A percentile compares a stretch with the other conserved stretches of the same genome.
Evolutionary conservation across 2,329 filamentous ascomycete species (phyloP).

Genomic region (Ophiostoma tasmaniense): DNA sequence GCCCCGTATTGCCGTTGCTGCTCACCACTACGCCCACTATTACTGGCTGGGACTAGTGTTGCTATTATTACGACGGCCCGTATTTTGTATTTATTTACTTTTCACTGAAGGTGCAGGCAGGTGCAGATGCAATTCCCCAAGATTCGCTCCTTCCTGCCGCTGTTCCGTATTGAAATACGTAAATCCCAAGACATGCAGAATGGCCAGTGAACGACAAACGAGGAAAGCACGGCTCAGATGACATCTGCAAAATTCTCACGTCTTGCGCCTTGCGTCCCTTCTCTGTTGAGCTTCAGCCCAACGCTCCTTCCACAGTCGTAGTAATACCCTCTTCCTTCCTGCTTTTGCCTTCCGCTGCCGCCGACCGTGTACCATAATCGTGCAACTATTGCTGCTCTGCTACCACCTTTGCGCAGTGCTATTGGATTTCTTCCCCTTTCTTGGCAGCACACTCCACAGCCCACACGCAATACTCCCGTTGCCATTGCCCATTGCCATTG

Average conservation of each 20-base stretch:
- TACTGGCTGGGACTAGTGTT: not conserved
- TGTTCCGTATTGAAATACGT: conserved; percentile 8
- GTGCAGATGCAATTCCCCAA: not conserved
- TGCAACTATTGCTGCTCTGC: not conserved
- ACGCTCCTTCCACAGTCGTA: not conserved
- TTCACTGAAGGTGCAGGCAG: not conserved
- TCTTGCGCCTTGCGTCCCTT: not conserved
- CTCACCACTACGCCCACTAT: not conserved
- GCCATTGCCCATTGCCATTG: not conserved
- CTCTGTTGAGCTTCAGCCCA: not conserved
- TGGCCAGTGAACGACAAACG: not conserved
- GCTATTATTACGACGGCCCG: not conserved
- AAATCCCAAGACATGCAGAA: conserved; percentile 9
- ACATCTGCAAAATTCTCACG: not conserved
- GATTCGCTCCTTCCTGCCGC: conserved; percentile 2
- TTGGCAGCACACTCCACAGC: conserved; percentile 7
- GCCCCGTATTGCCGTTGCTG: not conserved
- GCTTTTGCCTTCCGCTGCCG: not conserved
- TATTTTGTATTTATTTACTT: conserved; percentile 1
- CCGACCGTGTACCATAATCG: not conserved
- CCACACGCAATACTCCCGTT: not conserved
- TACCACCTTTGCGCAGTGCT: not conserved
- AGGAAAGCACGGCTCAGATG: not conserved
- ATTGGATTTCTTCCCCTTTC: conserved; percentile 11
- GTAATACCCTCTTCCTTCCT: not conserved